Evolutionary conservation across 2,329 filamentous ascomycete species (phyloP).

Genomic region (Xylaria sp.): DNA sequence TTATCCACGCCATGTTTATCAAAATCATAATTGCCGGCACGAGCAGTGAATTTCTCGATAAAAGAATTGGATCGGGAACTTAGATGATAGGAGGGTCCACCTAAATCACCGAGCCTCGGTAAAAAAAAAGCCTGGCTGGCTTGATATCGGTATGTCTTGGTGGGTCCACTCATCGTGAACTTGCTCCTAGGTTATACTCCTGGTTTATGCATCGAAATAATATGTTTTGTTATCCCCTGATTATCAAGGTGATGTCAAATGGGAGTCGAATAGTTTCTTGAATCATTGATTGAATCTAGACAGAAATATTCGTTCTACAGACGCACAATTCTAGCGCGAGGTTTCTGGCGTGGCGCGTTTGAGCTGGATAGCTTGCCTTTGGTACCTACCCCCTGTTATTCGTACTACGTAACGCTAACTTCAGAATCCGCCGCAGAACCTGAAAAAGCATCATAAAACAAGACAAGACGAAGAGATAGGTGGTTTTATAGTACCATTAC

Average conservation of each 20-base stretch:
- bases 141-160: conserved; percentile 15
- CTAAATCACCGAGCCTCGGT: conserved; percentile 45
- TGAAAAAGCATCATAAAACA: background rate
- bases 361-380: background rate
- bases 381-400: background rate
- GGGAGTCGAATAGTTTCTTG: background rate
- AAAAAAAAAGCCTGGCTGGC: conserved; percentile 31
- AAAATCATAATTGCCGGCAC: conserved; percentile 5
- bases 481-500: background rate
- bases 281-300: background rate
- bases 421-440: background rate
- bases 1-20: background rate
- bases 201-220: background rate
- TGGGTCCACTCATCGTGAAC: conserved; percentile 14
- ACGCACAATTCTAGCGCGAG: background rate
- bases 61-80: background rate
- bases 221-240: background rate
- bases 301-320: background rate
- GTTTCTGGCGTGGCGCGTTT: background rate
- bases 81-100: conserved; percentile 11
- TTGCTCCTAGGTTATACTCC: background rate
- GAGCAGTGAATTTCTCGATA: background rate
- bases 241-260: background rate
- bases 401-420: background rate
- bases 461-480: background rate